These are phyloP conservation scores for Lactuca saligna DNA, from an alignment of 129 eudicot species.

Conservation along the genomic window DNA sequence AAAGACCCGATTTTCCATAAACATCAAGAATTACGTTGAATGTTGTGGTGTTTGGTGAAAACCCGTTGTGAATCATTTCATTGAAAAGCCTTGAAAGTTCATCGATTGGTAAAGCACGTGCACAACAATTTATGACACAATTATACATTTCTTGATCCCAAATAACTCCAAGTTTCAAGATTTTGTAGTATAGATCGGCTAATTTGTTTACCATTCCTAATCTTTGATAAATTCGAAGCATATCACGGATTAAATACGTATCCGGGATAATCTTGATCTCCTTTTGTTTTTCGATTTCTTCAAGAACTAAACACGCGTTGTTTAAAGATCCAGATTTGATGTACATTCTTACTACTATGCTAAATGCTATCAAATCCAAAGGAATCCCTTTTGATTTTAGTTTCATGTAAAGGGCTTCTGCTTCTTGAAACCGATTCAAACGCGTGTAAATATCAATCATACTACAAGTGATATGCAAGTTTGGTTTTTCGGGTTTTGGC, in stretches of 20 bases:
- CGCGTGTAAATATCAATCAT: slow-evolving; percentile 84
- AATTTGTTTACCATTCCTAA: slow-evolving; percentile 64
- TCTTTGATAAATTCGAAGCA: slow-evolving; percentile 81
- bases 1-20: slow-evolving; percentile 69
- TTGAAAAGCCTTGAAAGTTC: slow-evolving; percentile 86
- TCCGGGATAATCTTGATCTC: slow-evolving; percentile 71
- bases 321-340: slow-evolving; percentile 62
- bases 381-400: slow-evolving; percentile 50
- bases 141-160: slow-evolving; percentile 98
- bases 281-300: slow-evolving; percentile 57
- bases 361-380: slow-evolving; percentile 77
- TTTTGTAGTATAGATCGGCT: slow-evolving; percentile 71
- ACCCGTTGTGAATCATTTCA: slow-evolving; percentile 77
- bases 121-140: slow-evolving; percentile 90
- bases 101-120: slow-evolving; percentile 84
- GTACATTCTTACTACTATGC: slow-evolving; percentile 80
- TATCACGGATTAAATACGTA: slow-evolving; percentile 74
- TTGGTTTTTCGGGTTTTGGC: slow-evolving; percentile 66
- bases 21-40: slow-evolving; percentile 78
- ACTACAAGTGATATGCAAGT: slow-evolving; percentile 75
- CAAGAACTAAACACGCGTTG: slow-evolving; percentile 69
- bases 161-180: slow-evolving; percentile 53
- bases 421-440: slow-evolving; percentile 57
- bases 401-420: slow-evolving; percentile 54
- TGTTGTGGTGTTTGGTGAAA: slow-evolving; percentile 66